These are phyloP conservation scores for Grosmannia huntii DNA, from an alignment of 2,329 filamentous ascomycete species.

Conservation along the genomic window DNA sequence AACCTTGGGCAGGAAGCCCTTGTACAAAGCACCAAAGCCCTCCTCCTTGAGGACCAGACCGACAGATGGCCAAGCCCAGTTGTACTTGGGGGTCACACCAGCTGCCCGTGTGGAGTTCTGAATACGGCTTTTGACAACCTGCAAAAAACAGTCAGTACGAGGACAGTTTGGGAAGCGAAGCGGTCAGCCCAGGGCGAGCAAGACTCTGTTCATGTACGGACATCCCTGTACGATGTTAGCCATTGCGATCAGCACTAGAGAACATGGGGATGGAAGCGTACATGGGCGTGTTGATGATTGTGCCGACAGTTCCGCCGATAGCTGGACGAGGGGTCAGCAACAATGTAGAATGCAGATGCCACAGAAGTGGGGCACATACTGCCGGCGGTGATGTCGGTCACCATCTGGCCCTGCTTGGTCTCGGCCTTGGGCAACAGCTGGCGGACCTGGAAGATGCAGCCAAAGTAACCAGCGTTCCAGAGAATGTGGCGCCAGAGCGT, in stretches of 20 bases:
- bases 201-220: background rate
- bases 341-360: background rate
- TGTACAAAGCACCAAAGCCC: constrained; percentile 84
- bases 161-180: background rate
- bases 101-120: constrained; percentile 81
- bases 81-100: constrained; percentile 85
- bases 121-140: constrained; percentile 96
- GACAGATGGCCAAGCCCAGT: constrained; percentile 90
- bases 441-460: constrained; percentile 95
- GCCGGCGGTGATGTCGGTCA: constrained; percentile 80
- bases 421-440: constrained; percentile 68
- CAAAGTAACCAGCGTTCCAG: constrained; percentile 96
- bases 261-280: constrained; percentile 63
- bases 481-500: constrained; percentile 83
- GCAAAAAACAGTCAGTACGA: background rate
- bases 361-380: constrained; percentile 15
- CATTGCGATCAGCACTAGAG: background rate
- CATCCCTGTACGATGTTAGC: constrained; percentile 4
- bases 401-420: constrained; percentile 67
- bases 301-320: constrained; percentile 78
- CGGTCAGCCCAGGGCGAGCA: background rate
- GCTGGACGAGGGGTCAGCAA: constrained; percentile 16
- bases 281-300: constrained; percentile 87
- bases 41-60: constrained; percentile 85
- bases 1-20: constrained; percentile 95